phyloP scores from a whole-genome alignment of 2,329 filamentous ascomycete genomes.

The Colletotrichum destructivum region DNA sequence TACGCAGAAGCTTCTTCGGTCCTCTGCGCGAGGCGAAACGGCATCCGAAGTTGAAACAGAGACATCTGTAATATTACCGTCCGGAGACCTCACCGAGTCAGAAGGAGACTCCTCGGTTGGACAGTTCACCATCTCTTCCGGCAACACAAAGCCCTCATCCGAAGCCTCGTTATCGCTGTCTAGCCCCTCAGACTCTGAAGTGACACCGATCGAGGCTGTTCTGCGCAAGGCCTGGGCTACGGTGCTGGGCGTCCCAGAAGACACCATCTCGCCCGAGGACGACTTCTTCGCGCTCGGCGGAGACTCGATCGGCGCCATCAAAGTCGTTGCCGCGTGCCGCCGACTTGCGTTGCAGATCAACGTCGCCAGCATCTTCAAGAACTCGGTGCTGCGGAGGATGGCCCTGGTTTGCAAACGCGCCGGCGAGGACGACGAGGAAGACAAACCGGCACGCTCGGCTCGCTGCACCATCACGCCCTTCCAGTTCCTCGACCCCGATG shows the following conservation, averaged over 20 bases:
- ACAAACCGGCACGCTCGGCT: neutral
- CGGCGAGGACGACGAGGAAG: accelerated
- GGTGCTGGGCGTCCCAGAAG: constrained; percentile 29
- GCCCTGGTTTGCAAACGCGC: constrained; percentile 23
- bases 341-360: constrained; percentile 17
- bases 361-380: constrained; percentile 34
- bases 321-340: constrained; percentile 41
- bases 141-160: neutral
- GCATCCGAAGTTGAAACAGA: neutral
- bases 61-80: neutral
- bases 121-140: constrained; percentile 9
- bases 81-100: neutral
- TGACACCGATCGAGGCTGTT: constrained; percentile 3
- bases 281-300: constrained; percentile 47
- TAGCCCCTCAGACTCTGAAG: neutral
- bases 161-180: neutral
- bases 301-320: constrained; percentile 49
- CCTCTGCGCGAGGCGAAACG: neutral
- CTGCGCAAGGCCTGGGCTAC: constrained; percentile 37
- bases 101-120: constrained; percentile 13
- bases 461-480: neutral
- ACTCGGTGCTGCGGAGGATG: constrained; percentile 20
- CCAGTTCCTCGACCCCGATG: neutral
- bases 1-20: neutral
- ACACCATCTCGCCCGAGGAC: constrained; percentile 50